A percentile compares a stretch with the other conserved stretches of the same genome.
These are phyloP conservation scores for Claviceps sp. DNA, from an alignment of 2,329 filamentous ascomycete genomes.

Conservation along the genomic window DNA sequence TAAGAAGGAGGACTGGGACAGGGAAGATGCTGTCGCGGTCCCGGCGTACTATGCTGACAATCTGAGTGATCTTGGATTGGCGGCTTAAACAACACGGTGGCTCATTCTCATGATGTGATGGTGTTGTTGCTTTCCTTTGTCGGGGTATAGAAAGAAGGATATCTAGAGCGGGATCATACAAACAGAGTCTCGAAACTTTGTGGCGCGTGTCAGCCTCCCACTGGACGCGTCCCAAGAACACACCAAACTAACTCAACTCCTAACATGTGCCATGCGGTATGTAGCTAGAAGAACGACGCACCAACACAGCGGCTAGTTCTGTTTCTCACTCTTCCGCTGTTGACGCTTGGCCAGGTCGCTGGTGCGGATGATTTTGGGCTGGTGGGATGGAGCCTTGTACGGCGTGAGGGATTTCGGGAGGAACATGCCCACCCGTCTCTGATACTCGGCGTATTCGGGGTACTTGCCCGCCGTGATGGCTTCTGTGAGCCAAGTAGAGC, in stretches of 20 bases:
- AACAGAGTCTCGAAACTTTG: neutral
- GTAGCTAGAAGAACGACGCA: neutral
- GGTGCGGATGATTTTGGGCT: conserved; percentile 35
- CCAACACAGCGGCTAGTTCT: conserved; percentile 12
- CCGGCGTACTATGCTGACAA: conserved; percentile 77
- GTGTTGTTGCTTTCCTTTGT: neutral
- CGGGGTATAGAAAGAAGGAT: neutral
- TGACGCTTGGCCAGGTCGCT: conserved; percentile 36
- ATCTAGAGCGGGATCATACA: neutral
- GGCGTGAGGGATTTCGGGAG: conserved; percentile 44
- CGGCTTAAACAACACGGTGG: conserved; percentile 9
- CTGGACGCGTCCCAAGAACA: neutral
- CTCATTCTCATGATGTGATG: neutral
- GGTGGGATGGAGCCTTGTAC: conserved; percentile 26
- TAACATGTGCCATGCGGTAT: neutral
- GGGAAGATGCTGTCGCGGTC: conserved; percentile 51
- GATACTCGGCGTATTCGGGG: conserved; percentile 74
- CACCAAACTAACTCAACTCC: neutral
- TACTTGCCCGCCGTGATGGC: conserved; percentile 71
- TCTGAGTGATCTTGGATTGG: conserved; percentile 55
- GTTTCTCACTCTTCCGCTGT: conserved; percentile 25
- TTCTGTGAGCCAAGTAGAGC: conserved; percentile 81
- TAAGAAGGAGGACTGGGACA: conserved; percentile 72
- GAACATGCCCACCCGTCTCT: conserved; percentile 71
- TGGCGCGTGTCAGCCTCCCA: neutral